These are phyloP conservation scores for Datisca glomerata DNA, from an alignment of 306 rosid genomes.

Conservation along the genomic window DNA sequence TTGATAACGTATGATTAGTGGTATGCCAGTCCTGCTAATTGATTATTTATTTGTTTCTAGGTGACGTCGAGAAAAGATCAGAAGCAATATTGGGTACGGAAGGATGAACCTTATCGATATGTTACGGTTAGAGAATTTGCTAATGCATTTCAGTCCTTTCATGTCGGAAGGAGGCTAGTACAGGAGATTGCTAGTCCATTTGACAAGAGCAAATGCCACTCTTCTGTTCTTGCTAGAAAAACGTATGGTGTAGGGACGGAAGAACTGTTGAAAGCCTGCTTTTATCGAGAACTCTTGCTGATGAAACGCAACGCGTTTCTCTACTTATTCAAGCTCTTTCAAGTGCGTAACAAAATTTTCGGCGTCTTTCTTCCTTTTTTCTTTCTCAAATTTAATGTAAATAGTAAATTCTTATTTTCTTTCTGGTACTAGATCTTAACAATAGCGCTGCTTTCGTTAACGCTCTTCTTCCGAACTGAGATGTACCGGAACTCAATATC, in stretches of 20 bases:
- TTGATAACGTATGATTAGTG: no score
- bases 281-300: slow-evolving; percentile 29
- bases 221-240: slow-evolving; percentile 24
- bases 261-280: slow-evolving; percentile 29
- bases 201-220: slow-evolving; percentile 31
- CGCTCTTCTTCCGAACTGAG: slow-evolving; percentile 54
- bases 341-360: slow-evolving; percentile 16
- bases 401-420: not conserved
- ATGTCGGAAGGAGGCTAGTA: slow-evolving; percentile 18
- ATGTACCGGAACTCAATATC: slow-evolving; percentile 36
- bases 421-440: slow-evolving; percentile 23
- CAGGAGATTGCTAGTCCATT: slow-evolving; percentile 28
- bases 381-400: no score
- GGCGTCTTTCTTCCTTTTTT: no score
- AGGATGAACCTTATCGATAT: slow-evolving; percentile 19
- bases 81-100: slow-evolving; percentile 28
- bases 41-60: no score
- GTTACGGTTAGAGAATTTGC: slow-evolving; percentile 23
- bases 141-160: slow-evolving; percentile 21
- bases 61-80: slow-evolving; percentile 43
- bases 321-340: slow-evolving; percentile 24
- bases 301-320: slow-evolving; percentile 33
- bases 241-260: slow-evolving; percentile 16
- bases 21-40: no score
- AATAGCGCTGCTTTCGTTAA: slow-evolving; percentile 30